Evolutionary conservation across 768 basidiomycete genomes (phyloP).

Genomic region (Sporobolomyces roseus): DNA sequence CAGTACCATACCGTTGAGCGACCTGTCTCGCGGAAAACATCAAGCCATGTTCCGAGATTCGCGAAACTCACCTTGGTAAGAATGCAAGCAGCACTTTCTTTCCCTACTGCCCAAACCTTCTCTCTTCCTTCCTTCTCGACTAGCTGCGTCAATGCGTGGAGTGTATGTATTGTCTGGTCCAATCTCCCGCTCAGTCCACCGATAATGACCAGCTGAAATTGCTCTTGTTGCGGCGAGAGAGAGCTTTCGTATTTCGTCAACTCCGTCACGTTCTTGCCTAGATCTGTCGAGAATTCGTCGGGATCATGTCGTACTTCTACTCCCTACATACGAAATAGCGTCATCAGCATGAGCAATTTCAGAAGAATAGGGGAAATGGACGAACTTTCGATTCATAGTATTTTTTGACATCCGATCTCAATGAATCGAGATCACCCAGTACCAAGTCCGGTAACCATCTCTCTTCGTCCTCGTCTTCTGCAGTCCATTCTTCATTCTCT

Average conservation of each 20-base stretch:
- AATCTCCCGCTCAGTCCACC: slow-evolving; percentile 87
- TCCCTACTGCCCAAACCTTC: slow-evolving; percentile 72
- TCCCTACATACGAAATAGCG: slow-evolving; percentile 59
- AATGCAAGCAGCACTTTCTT: slow-evolving; percentile 87
- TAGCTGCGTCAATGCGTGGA: slow-evolving; percentile 78
- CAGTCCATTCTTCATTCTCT: slow-evolving; percentile 1
- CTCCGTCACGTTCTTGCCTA: slow-evolving; percentile 81
- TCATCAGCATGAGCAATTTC: neutral
- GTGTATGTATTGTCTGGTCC: slow-evolving; percentile 87
- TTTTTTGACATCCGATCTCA: slow-evolving; percentile 65
- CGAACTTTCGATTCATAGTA: slow-evolving; percentile 65
- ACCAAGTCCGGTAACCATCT: slow-evolving; percentile 80
- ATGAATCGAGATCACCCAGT: slow-evolving; percentile 89
- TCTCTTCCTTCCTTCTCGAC: slow-evolving; percentile 57
- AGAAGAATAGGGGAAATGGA: slow-evolving; percentile 11
- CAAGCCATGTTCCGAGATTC: no score
- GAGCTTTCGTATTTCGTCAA: slow-evolving; percentile 59
- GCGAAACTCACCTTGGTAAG: slow-evolving; percentile 60
- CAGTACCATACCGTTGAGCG: no score
- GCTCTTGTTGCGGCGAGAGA: slow-evolving; percentile 20
- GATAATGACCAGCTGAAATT: slow-evolving; percentile 67
- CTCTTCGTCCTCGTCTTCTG: slow-evolving; percentile 3
- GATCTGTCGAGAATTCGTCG: slow-evolving; percentile 81
- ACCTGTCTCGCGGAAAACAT: no score
- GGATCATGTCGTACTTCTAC: slow-evolving; percentile 65